Evolutionary conservation across 495 filamentous ascomycete species (phyloP), one percentile per base, ranked within the genome.

Genomic region (Mytilinidion resinicola): DNA sequence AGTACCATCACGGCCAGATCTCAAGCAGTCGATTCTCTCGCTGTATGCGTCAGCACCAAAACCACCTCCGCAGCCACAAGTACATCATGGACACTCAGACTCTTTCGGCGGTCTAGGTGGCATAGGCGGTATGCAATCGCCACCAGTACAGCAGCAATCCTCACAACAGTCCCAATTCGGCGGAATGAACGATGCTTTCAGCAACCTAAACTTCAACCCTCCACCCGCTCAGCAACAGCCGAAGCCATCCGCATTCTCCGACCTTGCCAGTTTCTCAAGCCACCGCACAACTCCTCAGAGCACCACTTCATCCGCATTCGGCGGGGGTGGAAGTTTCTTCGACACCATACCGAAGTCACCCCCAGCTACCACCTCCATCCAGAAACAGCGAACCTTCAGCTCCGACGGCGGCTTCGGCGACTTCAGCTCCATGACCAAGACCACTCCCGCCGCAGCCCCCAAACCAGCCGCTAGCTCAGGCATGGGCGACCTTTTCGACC

Each of bases 11-110:
- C 79, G 93, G 39, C 92, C 95, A 1, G 93, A 98, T 70, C 76
- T 98, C 39, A 97, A 97, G 71, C 91, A 96, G 70, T 96, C 92
- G 11, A 98, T 98, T 55, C 74, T 98, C 10, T 97, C 95, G 2
- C 78, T 98, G 8, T 98, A 98, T 68, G 88, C 93, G 37, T 89
- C 91, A 41, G 85, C 41, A 19, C 66, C 70, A 11, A 70, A 67
- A 36, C 66, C 53, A 10, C 33, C 60, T 55, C 88, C 86, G 15
- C 79, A 81, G 57, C 80, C 84, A 39, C 85, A 86, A 63, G 78
- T 77, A 9, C 82, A 81, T 59, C 84, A 85, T 25, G 81, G 75
- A 47, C 83, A 74, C 9, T 74, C 77, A 51, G 72, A 78, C 14
- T 74, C 85, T 0, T 87, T 90, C 67, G 87, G 88, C 39, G 81